phyloP scores from a whole-genome alignment of 495 filamentous ascomycete genomes.

The Usnea hakonensis region DNA sequence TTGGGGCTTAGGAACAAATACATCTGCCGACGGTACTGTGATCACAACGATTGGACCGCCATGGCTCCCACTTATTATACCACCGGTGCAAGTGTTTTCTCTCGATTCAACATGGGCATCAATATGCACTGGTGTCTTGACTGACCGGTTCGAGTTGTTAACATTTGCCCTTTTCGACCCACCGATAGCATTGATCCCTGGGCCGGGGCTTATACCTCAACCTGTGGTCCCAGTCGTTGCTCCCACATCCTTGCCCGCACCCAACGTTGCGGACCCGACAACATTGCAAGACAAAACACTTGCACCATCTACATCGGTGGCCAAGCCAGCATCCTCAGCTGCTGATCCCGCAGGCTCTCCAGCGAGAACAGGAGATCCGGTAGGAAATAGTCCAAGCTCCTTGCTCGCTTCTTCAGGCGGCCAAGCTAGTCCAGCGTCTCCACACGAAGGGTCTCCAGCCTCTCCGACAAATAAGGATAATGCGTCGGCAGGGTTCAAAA shows the following conservation, averaged over 20 bases:
- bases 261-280: not conserved
- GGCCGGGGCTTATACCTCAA: not conserved
- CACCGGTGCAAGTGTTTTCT: conserved; percentile 1
- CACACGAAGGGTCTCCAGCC: not conserved
- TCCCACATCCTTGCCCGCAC: not conserved
- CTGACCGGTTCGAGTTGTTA: rapidly evolving
- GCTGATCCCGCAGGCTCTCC: not conserved
- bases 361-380: not conserved
- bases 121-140: not conserved
- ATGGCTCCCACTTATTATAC: conserved; percentile 6
- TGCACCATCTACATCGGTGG: not conserved
- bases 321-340: not conserved
- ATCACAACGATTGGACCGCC: conserved; percentile 7
- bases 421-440: not conserved
- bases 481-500: not conserved
- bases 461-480: not conserved
- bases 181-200: not conserved
- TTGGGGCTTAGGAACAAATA: not conserved
- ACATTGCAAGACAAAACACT: not conserved
- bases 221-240: rapidly evolving
- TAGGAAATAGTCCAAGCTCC: not conserved
- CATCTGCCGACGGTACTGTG: not conserved
- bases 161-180: not conserved
- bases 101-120: conserved; percentile 7
- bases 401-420: not conserved